Base-by-base conservation (phyloP, 2,329 filamentous ascomycete species). In the Ophiostoma novo-ulmi region DNA sequence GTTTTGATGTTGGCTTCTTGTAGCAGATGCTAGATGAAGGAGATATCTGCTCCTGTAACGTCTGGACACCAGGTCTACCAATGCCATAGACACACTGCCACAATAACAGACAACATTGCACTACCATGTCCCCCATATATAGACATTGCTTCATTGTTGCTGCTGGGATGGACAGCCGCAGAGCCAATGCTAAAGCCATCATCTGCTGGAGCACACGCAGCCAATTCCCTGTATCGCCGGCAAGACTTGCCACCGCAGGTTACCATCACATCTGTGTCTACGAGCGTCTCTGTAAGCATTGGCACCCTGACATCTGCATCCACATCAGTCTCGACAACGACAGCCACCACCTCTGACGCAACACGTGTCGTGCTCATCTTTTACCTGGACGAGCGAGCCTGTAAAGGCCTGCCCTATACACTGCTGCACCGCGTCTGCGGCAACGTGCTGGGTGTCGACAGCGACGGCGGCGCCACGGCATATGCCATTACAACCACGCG, bases 371-470 rank as follows among this genome's bases (percentile, higher is more conserved):
- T 58, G n/a, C 52, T 17, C 52, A 13, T 58, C n/a, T 58, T 58
- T 10, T 58, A 58, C 22, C 52, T 58, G 8, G 52, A 58, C 52
- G 52, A 58, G 52, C 52, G n/a, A 5, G 52, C 52, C 22, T 26
- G 22, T 22, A 17, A 58, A 22, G 52, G 52, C 22, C n/a, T 22
- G n/a, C 52, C 52, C n/a, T 22, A 48, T 17, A 48, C 44, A 17
- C 44, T 58, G 22, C 52, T 58, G n/a, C 52, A 55, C 52, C 52
- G 52, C 52, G n/a, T 58, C 52, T 58, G 52, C 52, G 20, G n/a
- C 6, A 58, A 58, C n/a, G 10, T 58, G 13, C 52, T 58, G 3
- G 52, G 52, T 22, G 52, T 58, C 11, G 52, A 58, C 52, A 26
- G n/a, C 22, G 52, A 26, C 11, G 52, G 22, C 44, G 11, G 52